Percentiles rank a stretch among this genome's conserved stretches.
Conservation (phyloP, 306 rosid species). For the Medicago truncatula region MtrunA17r5.0-ANR NC_053043.1:34996501-34997000, state of each 20-base stretch:
- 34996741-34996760: slow-evolving; percentile 34
- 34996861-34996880: slow-evolving; percentile 34
- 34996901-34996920: slow-evolving; percentile 68
- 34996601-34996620: neutral
- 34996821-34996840: slow-evolving; percentile 37
- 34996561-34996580: no score
- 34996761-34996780: slow-evolving; percentile 25
- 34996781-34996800: slow-evolving; percentile 40
- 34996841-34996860: slow-evolving; percentile 27
- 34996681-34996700: neutral
- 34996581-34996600: no score
- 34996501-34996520: no score
- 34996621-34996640: neutral
- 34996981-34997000: slow-evolving; percentile 74
- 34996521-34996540: no score
- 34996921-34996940: slow-evolving; percentile 81
- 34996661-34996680: no score
- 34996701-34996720: slow-evolving; percentile 34
- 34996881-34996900: slow-evolving; percentile 38
- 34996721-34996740: slow-evolving; percentile 39
- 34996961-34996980: slow-evolving; percentile 91
- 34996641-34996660: neutral
- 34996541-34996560: no score
- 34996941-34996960: slow-evolving; percentile 90
- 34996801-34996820: slow-evolving; percentile 42